Evolutionary conservation across 192 early-diverging fungal genomes (phyloP), one percentile per base, ranked within the genome.

Genomic region (Mortierella alpina): DNA sequence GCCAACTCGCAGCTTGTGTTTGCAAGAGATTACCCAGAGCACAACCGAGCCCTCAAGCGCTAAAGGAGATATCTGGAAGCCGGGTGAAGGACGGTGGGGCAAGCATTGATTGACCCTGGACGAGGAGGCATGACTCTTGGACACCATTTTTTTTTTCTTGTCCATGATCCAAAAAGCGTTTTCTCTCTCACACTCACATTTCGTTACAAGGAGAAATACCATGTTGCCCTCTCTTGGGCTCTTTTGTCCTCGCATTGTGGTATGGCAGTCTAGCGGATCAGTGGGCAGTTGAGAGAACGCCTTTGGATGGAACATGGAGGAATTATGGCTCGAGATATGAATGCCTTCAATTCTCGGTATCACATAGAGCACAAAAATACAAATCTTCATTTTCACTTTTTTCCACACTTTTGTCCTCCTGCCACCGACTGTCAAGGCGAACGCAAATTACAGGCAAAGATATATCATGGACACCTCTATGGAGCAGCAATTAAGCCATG

Each of bases 21-120:
- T 52, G 77, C 77, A 72, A 62, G 66, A 50, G 70, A 80, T 49
- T 80, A 80, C 60, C 77, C 77, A 48, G 77, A 80, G 60, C 77
- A 80, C 48, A 62, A 69, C 66, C 72, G 68, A 59, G 77, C 70
- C 22, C 77, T 80, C 59, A 72, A 80, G 66, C 77, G 77, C 18
- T 80, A 80, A 67, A 60, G 57, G 39, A 40, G 31, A 40, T 17
- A 50, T 17, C 47, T 63, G 45, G 41, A 46, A 17, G 8, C 62
- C 41, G 7, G 15, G 23, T 12, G 39, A 47, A 41, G 41, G 39
- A 41, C 10, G 6, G 57, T 40, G 31, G 57, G 7, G 31, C 39
- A 40, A 59, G 31, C 9, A 9, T 59, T 31, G 57, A 59, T 40
- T 41, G 57, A 59, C 3, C 31, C 31, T 31, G 31, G 31, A 31